Base-by-base conservation (phyloP, 768 basidiomycete species). In the Neoboletus magnificus region DNA sequence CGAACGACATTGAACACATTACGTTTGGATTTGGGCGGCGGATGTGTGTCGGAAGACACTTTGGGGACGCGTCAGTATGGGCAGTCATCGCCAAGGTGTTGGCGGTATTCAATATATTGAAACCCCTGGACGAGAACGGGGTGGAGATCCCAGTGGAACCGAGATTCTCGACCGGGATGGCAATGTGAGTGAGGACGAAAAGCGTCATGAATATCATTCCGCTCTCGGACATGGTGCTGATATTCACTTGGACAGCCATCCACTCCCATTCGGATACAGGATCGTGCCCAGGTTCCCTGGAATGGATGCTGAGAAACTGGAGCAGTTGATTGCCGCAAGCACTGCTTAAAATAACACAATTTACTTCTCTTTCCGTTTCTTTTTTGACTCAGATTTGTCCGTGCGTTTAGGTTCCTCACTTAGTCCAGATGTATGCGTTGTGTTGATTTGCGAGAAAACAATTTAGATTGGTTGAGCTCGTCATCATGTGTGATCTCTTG, bases 1-100 rank as follows among this genome's bases (percentile, higher is more conserved):
- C 62, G 1, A 50, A 54, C n/a, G 54, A 54, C 13, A 27, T 39
- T 4, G 41, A 55, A 36, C 47, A 52, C 23, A 32, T 64, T 22
- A 50, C 37, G 0, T 68, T 57, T 43, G 67, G 67, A 16, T 70
- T 70, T 22, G 67, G 68, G 37, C 57, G 68, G 18, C 62, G 68
- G 2, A 60, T 65, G 32, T 69, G 67, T 32, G 55, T 56, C 8
- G 67, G 68, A 20, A 50, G 66, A 33, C 48, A 66, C 41, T 58
- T 65, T 43, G 62, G 65, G 2, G 62, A 67, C 37, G 16, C 39
- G 4, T 67, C 62, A 1, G 5, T 61, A 3, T 67, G 65, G 65
- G 27, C 48, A 1, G 39, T 48, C 2, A 61, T 66, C 8, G 52
- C 59, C 33, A 50, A 47, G 2, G 43, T 64, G 5, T 32, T 66